Conservation (phyloP, 2,329 filamentous ascomycete species). For the Corinectria fuckeliana region DNA sequence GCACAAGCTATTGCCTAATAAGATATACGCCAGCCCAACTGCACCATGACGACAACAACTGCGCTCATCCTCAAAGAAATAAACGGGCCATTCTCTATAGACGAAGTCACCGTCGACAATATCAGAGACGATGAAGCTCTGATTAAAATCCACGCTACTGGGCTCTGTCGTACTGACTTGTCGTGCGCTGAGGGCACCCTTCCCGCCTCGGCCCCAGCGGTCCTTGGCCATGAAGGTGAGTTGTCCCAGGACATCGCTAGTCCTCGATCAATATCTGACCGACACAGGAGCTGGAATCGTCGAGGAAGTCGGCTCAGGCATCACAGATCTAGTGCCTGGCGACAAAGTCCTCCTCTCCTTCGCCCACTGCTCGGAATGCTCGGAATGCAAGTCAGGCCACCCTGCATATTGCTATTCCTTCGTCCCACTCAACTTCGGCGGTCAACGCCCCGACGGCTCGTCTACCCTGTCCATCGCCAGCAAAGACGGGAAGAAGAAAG, state of each 20-base stretch:
- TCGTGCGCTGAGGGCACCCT: conserved; percentile 12
- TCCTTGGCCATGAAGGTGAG: conserved; percentile 13
- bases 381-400: conserved; percentile 11
- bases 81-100: conserved; percentile 6
- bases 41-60: conserved; percentile 9
- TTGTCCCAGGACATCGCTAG: neutral
- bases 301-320: conserved; percentile 2
- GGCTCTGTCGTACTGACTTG: conserved; percentile 9
- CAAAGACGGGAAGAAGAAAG: conserved; percentile 2
- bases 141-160: conserved; percentile 13
- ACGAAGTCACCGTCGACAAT: neutral
- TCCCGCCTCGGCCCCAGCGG: conserved; percentile 9
- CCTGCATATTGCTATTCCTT: conserved; percentile 16
- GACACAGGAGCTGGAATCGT: conserved; percentile 10
- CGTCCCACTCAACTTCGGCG: conserved; percentile 12
- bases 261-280: neutral
- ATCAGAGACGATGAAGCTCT: conserved; percentile 12
- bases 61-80: conserved; percentile 10
- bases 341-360: conserved; percentile 16
- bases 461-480: neutral
- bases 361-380: conserved; percentile 3
- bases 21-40: neutral
- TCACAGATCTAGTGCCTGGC: conserved; percentile 5
- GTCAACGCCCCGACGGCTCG: neutral
- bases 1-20: neutral